phyloP scores from a whole-genome alignment of 169 alveolate species.

The Babesia ovis region DNA sequence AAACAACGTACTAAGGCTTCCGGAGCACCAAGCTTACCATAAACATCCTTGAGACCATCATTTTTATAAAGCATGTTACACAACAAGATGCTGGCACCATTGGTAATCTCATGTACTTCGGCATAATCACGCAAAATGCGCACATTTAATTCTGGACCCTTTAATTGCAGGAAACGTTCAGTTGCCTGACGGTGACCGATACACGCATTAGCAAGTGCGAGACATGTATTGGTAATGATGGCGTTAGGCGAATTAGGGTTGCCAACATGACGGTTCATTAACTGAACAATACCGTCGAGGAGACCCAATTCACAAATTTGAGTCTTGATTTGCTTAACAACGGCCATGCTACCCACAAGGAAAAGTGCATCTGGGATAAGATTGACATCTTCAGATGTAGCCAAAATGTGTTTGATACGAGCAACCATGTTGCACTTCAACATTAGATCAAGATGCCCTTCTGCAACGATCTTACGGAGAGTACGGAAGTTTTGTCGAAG shows the following conservation, averaged over 20 bases:
- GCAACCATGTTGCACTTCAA: slow-evolving; percentile 74
- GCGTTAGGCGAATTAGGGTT: slow-evolving; percentile 74
- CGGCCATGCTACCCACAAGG: slow-evolving; percentile 83
- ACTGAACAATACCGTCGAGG: slow-evolving; percentile 70
- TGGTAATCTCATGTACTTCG: slow-evolving; percentile 82
- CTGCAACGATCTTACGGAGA: slow-evolving; percentile 82
- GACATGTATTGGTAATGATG: slow-evolving; percentile 84
- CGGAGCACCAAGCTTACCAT: slow-evolving; percentile 86
- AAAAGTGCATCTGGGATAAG: slow-evolving; percentile 84
- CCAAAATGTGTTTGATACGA: slow-evolving; percentile 50
- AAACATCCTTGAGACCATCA: slow-evolving; percentile 80
- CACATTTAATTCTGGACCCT: slow-evolving; percentile 87
- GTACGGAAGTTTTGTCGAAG: slow-evolving; percentile 84
- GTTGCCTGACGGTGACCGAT: slow-evolving; percentile 81
- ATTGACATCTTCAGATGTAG: slow-evolving; percentile 59
- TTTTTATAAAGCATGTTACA: slow-evolving; percentile 86
- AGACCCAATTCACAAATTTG: slow-evolving; percentile 79
- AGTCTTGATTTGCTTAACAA: slow-evolving; percentile 76
- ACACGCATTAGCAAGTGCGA: slow-evolving; percentile 88
- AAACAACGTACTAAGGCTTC: slow-evolving; percentile 85
- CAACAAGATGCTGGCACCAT: slow-evolving; percentile 85
- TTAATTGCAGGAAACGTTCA: slow-evolving; percentile 76
- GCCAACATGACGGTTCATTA: slow-evolving; percentile 69
- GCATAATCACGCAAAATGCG: slow-evolving; percentile 74
- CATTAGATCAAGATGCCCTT: slow-evolving; percentile 77